These are phyloP conservation scores for Candida rishiriensis DNA, from an alignment of 805 yeast species.

Conservation along the genomic window DNA sequence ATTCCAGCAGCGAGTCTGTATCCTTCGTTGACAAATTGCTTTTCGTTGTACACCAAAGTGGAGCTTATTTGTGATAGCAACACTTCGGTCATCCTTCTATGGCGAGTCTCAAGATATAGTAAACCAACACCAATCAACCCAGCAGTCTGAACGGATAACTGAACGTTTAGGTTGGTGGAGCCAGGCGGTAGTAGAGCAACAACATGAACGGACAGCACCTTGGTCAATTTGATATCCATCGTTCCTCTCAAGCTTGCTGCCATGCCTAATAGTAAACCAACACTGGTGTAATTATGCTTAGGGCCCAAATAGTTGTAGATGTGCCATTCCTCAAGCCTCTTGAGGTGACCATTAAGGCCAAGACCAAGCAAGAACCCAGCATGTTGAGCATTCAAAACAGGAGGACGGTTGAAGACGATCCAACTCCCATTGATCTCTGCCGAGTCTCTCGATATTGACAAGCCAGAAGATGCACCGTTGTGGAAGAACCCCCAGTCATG, in stretches of 20 bases:
- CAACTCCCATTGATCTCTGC: constrained; percentile 80
- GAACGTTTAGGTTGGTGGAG: constrained; percentile 83
- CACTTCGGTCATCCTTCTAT: constrained; percentile 81
- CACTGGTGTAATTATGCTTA: constrained; percentile 76
- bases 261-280: constrained; percentile 87
- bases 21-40: constrained; percentile 62
- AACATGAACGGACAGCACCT: constrained; percentile 88
- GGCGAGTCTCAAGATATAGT: constrained; percentile 70
- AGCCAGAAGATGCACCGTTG: constrained; percentile 85
- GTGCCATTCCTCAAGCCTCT: constrained; percentile 89
- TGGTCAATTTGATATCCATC: constrained; percentile 82
- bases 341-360: constrained; percentile 87
- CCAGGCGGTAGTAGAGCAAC: constrained; percentile 89
- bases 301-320: constrained; percentile 90
- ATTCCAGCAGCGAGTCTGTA: constrained; percentile 87
- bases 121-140: constrained; percentile 89
- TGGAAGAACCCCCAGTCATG: constrained; percentile 86
- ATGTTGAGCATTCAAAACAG: constrained; percentile 68
- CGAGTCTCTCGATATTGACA: constrained; percentile 61
- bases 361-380: constrained; percentile 93
- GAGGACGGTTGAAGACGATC: constrained; percentile 84
- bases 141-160: constrained; percentile 80
- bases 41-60: constrained; percentile 49
- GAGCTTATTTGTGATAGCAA: constrained; percentile 65
- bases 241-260: constrained; percentile 82